Conservation (phyloP, 2,329 filamentous ascomycete genomes). For the Fusarium sp. region DNA sequence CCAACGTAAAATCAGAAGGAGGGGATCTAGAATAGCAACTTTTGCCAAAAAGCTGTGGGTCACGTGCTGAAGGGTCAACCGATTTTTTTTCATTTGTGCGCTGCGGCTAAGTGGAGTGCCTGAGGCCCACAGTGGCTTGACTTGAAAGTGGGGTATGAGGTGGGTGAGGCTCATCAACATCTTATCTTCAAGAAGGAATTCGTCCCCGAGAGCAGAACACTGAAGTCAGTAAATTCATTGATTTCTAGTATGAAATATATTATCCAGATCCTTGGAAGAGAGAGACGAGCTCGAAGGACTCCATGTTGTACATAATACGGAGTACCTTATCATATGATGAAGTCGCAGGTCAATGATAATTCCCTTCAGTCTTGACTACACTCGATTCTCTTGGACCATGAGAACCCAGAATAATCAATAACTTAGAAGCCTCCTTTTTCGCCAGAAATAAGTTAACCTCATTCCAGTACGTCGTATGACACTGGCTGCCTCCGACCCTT, state of each 20-base stretch:
- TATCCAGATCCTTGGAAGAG: not conserved
- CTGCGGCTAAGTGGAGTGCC: not conserved
- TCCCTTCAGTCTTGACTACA: not conserved
- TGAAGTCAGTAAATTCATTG: too few species aligned
- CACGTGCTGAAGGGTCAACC: conserved; percentile 47
- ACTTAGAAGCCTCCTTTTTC: not conserved
- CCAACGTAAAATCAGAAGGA: conserved; percentile 17
- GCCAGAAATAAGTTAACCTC: not conserved
- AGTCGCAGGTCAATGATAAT: too few species aligned
- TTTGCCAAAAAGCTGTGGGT: conserved; percentile 35
- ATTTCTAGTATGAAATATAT: not conserved
- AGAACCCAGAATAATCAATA: not conserved
- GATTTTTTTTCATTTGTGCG: conserved; percentile 15
- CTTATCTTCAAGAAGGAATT: too few species aligned
- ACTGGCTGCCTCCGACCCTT: not conserved
- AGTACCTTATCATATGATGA: too few species aligned
- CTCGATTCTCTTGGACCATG: not conserved
- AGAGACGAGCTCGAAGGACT: too few species aligned
- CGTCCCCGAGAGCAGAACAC: too few species aligned
- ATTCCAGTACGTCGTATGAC: not conserved
- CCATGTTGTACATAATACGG: too few species aligned
- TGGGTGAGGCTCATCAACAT: not conserved
- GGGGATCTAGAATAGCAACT: conserved; percentile 31
- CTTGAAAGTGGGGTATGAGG: not conserved
- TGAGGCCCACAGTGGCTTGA: not conserved